Conservation (phyloP, 352 stramenopile species). For the Phytophthora cryptogea region DNA sequence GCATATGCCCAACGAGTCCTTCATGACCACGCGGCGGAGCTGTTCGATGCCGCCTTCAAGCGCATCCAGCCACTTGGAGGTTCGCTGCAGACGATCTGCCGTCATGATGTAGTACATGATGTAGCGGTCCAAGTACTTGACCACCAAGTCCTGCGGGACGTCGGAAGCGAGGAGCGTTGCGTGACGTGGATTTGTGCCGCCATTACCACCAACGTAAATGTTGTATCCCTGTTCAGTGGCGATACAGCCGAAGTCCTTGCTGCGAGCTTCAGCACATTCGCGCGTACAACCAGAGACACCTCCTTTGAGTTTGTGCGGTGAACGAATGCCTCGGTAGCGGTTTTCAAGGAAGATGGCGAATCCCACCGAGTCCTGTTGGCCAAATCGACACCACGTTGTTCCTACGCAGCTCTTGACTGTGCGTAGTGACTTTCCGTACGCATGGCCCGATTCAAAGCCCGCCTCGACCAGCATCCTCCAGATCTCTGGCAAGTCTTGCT, state of each 20-base stretch:
- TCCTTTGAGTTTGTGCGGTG: constrained; percentile 93
- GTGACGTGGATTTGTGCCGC: constrained; percentile 87
- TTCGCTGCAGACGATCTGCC: constrained; percentile 68
- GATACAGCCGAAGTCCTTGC: constrained; percentile 95
- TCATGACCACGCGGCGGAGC: constrained; percentile 73
- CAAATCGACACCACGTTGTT: constrained; percentile 92
- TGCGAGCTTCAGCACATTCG: constrained; percentile 91
- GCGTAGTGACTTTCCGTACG: constrained; percentile 92
- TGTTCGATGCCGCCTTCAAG: constrained; percentile 71
- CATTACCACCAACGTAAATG: constrained; percentile 90
- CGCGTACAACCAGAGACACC: constrained; percentile 90
- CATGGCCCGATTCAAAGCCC: constrained; percentile 92
- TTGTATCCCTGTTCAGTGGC: constrained; percentile 94
- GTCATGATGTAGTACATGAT: constrained; percentile 94
- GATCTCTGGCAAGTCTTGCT: constrained; percentile 91
- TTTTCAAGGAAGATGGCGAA: constrained; percentile 93
- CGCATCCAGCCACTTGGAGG: constrained; percentile 89
- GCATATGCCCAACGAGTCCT: constrained; percentile 90
- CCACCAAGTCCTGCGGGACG: constrained; percentile 52
- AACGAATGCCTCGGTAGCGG: constrained; percentile 92
- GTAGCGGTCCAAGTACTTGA: constrained; percentile 91
- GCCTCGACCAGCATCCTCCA: constrained; percentile 91
- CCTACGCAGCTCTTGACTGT: constrained; percentile 95
- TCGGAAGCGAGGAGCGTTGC: constrained; percentile 59
- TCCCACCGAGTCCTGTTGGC: constrained; percentile 89